Conservation (phyloP, 23 red algal species). For the Gracilariopsis chorda region DNA sequence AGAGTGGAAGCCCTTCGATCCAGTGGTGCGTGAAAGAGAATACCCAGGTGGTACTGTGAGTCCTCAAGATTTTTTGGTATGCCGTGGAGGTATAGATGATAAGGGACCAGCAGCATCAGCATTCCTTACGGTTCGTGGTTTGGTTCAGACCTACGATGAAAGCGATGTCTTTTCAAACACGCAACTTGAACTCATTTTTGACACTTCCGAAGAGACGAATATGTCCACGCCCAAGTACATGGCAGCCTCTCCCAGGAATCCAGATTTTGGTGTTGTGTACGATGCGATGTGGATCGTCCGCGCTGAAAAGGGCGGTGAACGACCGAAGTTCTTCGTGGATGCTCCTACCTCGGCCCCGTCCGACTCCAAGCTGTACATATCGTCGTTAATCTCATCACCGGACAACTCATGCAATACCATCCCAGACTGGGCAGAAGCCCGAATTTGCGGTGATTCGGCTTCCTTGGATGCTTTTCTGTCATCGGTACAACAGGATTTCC, state of each 20-base stretch:
- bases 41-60: background rate
- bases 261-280: slow-evolving; percentile 6
- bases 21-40: background rate
- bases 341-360: background rate
- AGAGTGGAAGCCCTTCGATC: background rate
- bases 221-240: background rate
- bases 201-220: background rate
- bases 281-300: background rate
- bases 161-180: background rate
- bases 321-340: background rate
- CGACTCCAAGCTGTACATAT: background rate
- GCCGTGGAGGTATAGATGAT: background rate
- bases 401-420: background rate
- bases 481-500: background rate
- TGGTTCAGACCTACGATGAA: background rate
- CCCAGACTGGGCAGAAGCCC: background rate
- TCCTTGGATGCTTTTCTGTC: background rate
- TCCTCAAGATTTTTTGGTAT: background rate
- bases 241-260: background rate
- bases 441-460: background rate
- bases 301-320: background rate
- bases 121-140: background rate
- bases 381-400: background rate
- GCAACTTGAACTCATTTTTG: background rate
- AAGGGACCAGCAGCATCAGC: background rate